A percentile compares a stretch with the other conserved stretches of the same genome.
Conservation (phyloP, 179 eudicot genomes). For the Silene vulgaris region DNA sequence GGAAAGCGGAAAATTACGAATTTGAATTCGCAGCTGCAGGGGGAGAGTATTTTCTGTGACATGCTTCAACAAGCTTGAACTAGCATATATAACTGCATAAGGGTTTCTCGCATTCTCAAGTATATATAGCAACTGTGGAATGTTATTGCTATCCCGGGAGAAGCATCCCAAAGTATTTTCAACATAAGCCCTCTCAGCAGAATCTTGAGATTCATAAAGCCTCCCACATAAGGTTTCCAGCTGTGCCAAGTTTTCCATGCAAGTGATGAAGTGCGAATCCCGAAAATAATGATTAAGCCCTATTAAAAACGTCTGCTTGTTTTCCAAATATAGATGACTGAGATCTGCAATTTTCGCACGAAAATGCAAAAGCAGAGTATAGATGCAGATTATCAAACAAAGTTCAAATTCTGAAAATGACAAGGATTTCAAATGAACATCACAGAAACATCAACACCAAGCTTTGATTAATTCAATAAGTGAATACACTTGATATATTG, state of each 20-base stretch:
- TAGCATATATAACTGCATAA: slow-evolving; percentile 83
- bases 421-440: slow-evolving; percentile 21
- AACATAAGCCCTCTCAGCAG: slow-evolving; percentile 86
- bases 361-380: slow-evolving; percentile 40
- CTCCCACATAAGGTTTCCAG: slow-evolving; percentile 91
- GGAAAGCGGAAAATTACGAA: slow-evolving; percentile 57
- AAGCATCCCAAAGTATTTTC: slow-evolving; percentile 81
- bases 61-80: slow-evolving; percentile 97
- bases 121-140: slow-evolving; percentile 81
- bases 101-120: slow-evolving; percentile 82
- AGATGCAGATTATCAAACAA: slow-evolving; percentile 30
- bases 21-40: slow-evolving; percentile 83
- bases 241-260: slow-evolving; percentile 84
- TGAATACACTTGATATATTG: slow-evolving; percentile 31
- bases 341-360: slow-evolving; percentile 41
- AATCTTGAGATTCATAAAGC: slow-evolving; percentile 87
- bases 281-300: slow-evolving; percentile 19
- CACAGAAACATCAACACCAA: slow-evolving; percentile 23
- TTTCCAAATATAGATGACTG: slow-evolving; percentile 28
- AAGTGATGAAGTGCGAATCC: slow-evolving; percentile 29
- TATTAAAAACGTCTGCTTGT: slow-evolving; percentile 25
- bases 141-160: slow-evolving; percentile 63
- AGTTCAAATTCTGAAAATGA: slow-evolving; percentile 17
- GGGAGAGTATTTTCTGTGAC: slow-evolving; percentile 77
- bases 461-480: slow-evolving; percentile 16